Evolutionary conservation across 192 early-diverging fungal species (phyloP).

Genomic region (Kappamyces sp.): DNA sequence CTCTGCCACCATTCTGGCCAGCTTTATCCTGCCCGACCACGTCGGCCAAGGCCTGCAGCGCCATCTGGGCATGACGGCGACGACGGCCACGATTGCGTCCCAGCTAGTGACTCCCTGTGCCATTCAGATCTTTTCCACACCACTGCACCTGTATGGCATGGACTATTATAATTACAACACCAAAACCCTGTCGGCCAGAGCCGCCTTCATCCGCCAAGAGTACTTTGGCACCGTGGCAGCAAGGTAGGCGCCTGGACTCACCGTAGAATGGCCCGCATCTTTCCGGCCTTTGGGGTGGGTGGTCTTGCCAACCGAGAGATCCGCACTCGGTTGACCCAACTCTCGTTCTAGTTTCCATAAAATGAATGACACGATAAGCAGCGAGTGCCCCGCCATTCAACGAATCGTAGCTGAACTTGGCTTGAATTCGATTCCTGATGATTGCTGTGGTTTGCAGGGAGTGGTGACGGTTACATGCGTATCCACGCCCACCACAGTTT

Average conservation of each 20-base stretch:
- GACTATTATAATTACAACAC: conserved; percentile 37
- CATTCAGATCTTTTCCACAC: conserved; percentile 37
- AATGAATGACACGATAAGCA: too few species aligned
- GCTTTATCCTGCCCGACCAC: conserved; percentile 40
- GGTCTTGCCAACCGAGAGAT: conserved; percentile 35
- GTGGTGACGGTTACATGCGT: too few species aligned
- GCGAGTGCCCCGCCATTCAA: not conserved
- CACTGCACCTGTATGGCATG: conserved; percentile 41
- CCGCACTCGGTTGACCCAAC: not conserved
- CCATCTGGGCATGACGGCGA: not conserved
- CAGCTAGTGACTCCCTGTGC: conserved; percentile 40
- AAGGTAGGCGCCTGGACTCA: conserved; percentile 2
- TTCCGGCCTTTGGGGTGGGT: conserved; percentile 46
- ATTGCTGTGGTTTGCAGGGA: too few species aligned
- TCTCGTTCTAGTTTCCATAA: too few species aligned
- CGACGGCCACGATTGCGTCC: conserved; percentile 17
- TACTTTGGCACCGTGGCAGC: conserved; percentile 17
- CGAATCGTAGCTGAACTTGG: not conserved
- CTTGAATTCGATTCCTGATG: not conserved
- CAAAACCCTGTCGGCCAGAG: conserved; percentile 9
- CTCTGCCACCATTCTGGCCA: conserved; percentile 35
- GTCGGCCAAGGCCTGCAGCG: conserved; percentile 18
- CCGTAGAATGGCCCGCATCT: conserved; percentile 33
- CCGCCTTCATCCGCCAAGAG: conserved; percentile 21
- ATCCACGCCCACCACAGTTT: too few species aligned